phyloP scores from a whole-genome alignment of 176 grass and related monocot genomes.

The Typha latifolia region DNA sequence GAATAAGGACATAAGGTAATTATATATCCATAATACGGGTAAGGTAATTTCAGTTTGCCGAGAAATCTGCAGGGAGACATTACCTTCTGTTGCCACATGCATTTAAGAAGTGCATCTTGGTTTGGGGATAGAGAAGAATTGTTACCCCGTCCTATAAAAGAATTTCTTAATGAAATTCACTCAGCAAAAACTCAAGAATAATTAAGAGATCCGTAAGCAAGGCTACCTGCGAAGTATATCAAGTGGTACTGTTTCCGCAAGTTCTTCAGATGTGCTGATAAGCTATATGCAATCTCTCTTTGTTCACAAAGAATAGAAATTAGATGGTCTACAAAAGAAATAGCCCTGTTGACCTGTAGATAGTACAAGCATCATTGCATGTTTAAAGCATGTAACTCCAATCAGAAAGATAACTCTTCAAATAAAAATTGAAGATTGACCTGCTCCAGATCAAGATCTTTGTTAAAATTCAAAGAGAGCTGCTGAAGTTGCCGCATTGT shows the following conservation, averaged over 20 bases:
- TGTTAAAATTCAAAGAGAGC: conserved; percentile 66
- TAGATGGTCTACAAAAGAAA: conserved; percentile 72
- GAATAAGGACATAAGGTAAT: conserved; percentile 8
- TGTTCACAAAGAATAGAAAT: conserved; percentile 58
- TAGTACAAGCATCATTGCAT: conserved; percentile 22
- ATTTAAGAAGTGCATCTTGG: conserved; percentile 52
- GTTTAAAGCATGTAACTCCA: neutral
- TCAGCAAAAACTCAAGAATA: conserved; percentile 2
- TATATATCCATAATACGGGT: neutral
- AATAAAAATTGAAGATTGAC: conserved; percentile 25
- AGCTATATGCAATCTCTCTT: conserved; percentile 53
- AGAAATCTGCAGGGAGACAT: conserved; percentile 1
- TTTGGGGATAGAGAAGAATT: conserved; percentile 31
- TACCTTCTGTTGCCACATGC: conserved; percentile 92
- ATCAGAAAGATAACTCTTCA: neutral
- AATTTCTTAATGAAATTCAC: neutral
- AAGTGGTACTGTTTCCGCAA: conserved; percentile 34
- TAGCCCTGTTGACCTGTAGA: conserved; percentile 66
- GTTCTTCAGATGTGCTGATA: conserved; percentile 41
- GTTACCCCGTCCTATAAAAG: conserved; percentile 27
- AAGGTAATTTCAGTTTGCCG: conserved; percentile 1
- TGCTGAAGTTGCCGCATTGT: conserved; percentile 61
- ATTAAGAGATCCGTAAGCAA: conserved; percentile 8
- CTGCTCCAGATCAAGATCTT: conserved; percentile 75
- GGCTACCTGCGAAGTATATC: conserved; percentile 54